Conservation (phyloP, 1,139 yeast species). For the Arxiozyma heterogenica region DNA sequence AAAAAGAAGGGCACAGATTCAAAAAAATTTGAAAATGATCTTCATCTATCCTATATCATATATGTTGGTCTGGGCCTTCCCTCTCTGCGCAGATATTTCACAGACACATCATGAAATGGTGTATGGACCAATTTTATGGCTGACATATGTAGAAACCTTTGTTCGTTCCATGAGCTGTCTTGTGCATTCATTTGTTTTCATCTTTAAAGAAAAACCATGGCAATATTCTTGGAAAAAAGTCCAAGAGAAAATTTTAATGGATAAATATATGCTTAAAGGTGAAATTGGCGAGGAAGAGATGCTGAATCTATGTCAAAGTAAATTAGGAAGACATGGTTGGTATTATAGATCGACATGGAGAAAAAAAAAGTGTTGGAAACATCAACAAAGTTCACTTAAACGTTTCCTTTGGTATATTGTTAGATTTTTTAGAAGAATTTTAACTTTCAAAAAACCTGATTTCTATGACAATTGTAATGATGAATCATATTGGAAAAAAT, state of each 20-base stretch:
- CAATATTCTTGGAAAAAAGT: constrained; percentile 30
- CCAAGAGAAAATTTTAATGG: constrained; percentile 19
- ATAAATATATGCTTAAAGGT: constrained; percentile 21
- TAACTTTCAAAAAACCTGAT: constrained; percentile 10
- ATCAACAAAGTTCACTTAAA: constrained; percentile 22
- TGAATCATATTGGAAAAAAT: constrained; percentile 20
- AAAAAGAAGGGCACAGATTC: constrained; percentile 53
- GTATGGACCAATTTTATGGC: constrained; percentile 52
- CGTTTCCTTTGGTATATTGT: constrained; percentile 21
- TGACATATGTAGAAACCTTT: constrained; percentile 58
- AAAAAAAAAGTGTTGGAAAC: constrained; percentile 24
- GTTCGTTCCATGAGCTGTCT: constrained; percentile 76
- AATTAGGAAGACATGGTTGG: constrained; percentile 27
- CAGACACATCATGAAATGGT: constrained; percentile 43
- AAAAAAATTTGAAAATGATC: constrained; percentile 69
- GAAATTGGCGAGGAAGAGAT: constrained; percentile 24
- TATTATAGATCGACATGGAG: constrained; percentile 26
- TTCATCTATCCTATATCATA: constrained; percentile 82
- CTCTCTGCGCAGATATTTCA: constrained; percentile 60
- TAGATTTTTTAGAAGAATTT: constrained; percentile 16
- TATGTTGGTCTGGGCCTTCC: constrained; percentile 70
- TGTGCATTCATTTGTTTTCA: constrained; percentile 67
- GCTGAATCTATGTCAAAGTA: constrained; percentile 17
- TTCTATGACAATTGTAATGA: constrained; percentile 25
- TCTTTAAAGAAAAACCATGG: constrained; percentile 77